A percentile compares a stretch with the other conserved stretches of the same genome.
phyloP scores from a whole-genome alignment of 257 asterid species.

The Fraxinus cuspidata region DNA sequence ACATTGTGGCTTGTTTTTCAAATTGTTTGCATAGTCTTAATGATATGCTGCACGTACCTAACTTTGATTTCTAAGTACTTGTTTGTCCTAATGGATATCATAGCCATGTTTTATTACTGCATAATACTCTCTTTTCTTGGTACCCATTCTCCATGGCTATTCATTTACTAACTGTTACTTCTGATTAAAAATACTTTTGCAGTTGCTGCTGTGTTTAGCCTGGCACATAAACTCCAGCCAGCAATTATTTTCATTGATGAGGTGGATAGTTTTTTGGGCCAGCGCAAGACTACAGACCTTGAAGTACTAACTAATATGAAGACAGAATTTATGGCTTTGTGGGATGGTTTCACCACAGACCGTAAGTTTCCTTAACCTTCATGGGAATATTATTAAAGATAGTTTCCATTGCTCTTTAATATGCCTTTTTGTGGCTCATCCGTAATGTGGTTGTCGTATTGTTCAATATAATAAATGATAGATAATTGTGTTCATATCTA shows the following conservation, averaged over 20 bases:
- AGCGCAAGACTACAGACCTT: too few relatives aligned
- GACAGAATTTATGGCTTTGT: too few relatives aligned
- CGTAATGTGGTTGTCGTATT: constrained; percentile 1
- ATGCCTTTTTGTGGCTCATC: neutral
- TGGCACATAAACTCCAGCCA: too few relatives aligned
- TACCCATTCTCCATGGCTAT: neutral
- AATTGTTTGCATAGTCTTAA: neutral
- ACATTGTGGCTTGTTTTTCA: neutral
- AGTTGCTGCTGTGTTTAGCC: too few relatives aligned
- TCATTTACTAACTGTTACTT: constrained; percentile 18
- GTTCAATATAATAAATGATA: constrained; percentile 10
- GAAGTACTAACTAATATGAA: too few relatives aligned
- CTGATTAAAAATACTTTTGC: too few relatives aligned
- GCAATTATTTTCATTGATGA: too few relatives aligned
- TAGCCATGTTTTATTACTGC: neutral
- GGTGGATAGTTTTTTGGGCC: too few relatives aligned
- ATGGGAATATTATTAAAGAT: neutral
- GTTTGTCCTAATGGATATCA: neutral
- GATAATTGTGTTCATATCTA: neutral
- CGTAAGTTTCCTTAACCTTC: too few relatives aligned
- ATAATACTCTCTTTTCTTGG: neutral
- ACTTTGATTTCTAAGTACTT: neutral
- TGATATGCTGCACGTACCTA: neutral
- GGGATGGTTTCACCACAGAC: too few relatives aligned
- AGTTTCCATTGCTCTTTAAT: neutral